Evolutionary conservation across 768 basidiomycete species (phyloP).

Genomic region (Austroboletus festivus): DNA sequence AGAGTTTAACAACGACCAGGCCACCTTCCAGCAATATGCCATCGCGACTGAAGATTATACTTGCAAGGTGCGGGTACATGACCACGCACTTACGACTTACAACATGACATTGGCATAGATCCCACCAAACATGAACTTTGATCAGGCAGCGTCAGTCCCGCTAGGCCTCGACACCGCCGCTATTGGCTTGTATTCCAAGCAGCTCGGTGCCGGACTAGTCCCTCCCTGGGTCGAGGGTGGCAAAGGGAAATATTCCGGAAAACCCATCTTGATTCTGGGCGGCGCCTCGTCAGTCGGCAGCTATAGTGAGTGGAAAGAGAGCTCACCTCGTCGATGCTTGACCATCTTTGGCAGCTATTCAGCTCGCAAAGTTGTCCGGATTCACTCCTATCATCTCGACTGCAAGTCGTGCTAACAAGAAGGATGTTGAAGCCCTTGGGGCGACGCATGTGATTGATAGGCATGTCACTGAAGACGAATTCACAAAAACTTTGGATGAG

Average conservation of each 20-base stretch:
- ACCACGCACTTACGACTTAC: background rate
- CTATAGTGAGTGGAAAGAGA: constrained; percentile 32
- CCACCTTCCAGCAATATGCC: constrained; percentile 41
- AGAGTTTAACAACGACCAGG: constrained; percentile 32
- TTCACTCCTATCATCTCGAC: constrained; percentile 43
- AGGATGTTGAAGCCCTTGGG: constrained; percentile 35
- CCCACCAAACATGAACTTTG: constrained; percentile 42
- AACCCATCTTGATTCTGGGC: constrained; percentile 47
- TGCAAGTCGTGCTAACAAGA: constrained; percentile 31
- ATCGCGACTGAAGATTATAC: constrained; percentile 31
- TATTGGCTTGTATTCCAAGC: constrained; percentile 41
- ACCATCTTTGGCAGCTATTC: constrained; percentile 28
- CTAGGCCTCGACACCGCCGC: constrained; percentile 45
- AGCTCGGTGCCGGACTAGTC: constrained; percentile 38
- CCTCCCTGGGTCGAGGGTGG: constrained; percentile 35
- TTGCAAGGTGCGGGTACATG: constrained; percentile 32
- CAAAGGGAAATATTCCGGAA: constrained; percentile 36
- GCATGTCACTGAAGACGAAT: constrained; percentile 11
- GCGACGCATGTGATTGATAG: constrained; percentile 41
- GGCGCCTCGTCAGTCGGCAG: constrained; percentile 49
- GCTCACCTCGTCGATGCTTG: background rate
- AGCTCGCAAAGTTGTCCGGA: constrained; percentile 39
- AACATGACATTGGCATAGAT: constrained; percentile 33
- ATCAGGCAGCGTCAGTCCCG: constrained; percentile 46
- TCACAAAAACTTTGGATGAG: constrained; percentile 21